phyloP scores from a whole-genome alignment of 2,329 filamentous ascomycete species.

The Zarea fungicola region DNA sequence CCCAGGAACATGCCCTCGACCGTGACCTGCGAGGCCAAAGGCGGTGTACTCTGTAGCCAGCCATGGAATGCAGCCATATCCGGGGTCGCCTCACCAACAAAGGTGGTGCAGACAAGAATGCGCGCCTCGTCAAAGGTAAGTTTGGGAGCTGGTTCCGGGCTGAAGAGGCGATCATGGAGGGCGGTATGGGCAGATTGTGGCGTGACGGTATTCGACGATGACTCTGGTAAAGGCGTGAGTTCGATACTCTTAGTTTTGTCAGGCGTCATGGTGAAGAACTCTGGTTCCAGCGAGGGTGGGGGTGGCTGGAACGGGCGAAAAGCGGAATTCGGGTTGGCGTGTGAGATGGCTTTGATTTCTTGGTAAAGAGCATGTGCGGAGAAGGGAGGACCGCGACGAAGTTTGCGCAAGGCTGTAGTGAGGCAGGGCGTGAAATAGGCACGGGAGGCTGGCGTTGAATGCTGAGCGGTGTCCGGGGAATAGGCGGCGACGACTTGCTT shows the following conservation, averaged over 20 bases:
- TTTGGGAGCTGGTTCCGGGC: conserved; percentile 45
- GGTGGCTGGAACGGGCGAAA: conserved; percentile 36
- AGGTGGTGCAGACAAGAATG: conserved; percentile 62
- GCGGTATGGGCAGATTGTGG: neutral
- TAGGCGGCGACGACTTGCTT: conserved; percentile 62
- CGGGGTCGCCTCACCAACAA: conserved; percentile 59
- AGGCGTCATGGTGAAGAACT: conserved; percentile 50
- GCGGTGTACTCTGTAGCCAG: conserved; percentile 57
- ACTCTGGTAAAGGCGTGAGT: conserved; percentile 41
- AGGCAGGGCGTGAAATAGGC: conserved; percentile 54
- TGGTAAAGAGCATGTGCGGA: conserved; percentile 52
- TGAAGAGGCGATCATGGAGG: conserved; percentile 32
- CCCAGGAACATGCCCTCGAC: conserved; percentile 66
- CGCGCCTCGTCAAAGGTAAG: conserved; percentile 58
- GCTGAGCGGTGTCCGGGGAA: conserved; percentile 34
- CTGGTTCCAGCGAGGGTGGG: conserved; percentile 19
- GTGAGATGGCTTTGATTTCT: conserved; percentile 43
- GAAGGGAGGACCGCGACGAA: conserved; percentile 49
- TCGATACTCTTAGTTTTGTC: conserved; percentile 48
- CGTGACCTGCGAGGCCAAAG: conserved; percentile 52
- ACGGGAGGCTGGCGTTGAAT: conserved; percentile 35
- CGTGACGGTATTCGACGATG: neutral
- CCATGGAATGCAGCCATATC: conserved; percentile 63
- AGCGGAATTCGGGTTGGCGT: conserved; percentile 29
- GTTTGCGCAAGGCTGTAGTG: conserved; percentile 48